Evolutionary conservation across 2,329 filamentous ascomycete species (phyloP), one percentile per base, ranked within the genome.

Genomic region (Mollisiaceae sp.): DNA sequence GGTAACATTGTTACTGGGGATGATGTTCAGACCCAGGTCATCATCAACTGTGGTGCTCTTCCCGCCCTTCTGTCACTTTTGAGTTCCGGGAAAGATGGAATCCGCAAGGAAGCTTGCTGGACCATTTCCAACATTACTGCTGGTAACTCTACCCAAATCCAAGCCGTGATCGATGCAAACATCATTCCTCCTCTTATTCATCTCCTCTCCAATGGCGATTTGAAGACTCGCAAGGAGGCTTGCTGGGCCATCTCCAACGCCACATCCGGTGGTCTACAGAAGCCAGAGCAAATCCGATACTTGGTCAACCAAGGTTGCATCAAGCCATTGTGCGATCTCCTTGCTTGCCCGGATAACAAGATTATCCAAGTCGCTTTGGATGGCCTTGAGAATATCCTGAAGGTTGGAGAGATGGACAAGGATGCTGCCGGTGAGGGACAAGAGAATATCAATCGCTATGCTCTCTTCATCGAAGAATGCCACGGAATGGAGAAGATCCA

Each of bases 401-500:
- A 99, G 90, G 95, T 99, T 69, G 95, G 95, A 62, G 95, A 99
- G 75, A 93, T 98, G 82, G 95, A 99, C 82, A 97, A 97, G 86
- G 93, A 97, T 81, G 86, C 93, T 69, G 86, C 89, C 68, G 90
- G 90, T 73, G 89, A 90, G 64, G 88, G 86, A 65, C 82, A 85
- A 60, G 91, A 94, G 70, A 86, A 89, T 59, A 93, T 99, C 82
- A 99, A 99, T 88, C 91, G 92, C 71, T 99, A 97, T 76, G 95
- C 95, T 56, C 87, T 99, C 70, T 98, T 97, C 82, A 99, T 99
- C 72, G 95, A 99, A 82, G 95, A 99, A 81, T 97, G 94, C 73
- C 93, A 93, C 76, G 95, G 95, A 72, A 99, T 99, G 95, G 95
- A 98, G 85, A 98, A 98, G 90, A 98, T 99, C 74, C 95, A 99